Conservation (phyloP, 495 filamentous ascomycete species). For the Beverwykella pulmonaria region DNA sequence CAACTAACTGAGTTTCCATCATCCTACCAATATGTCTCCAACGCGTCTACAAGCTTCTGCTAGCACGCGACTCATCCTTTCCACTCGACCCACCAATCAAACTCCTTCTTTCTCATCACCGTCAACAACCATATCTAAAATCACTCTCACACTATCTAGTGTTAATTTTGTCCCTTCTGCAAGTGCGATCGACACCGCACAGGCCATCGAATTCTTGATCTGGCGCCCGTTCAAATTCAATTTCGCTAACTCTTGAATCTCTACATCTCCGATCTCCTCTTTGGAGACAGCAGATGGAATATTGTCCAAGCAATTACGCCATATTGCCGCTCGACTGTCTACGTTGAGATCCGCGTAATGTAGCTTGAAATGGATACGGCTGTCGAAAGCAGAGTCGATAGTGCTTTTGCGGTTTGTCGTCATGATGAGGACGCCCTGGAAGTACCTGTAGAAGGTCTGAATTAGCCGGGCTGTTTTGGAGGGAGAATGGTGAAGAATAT, state of each 20-base stretch:
- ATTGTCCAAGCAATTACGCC: neutral
- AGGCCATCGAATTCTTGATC: neutral
- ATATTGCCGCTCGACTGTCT: neutral
- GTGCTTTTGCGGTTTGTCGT: conserved; percentile 8
- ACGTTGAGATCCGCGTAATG: conserved; percentile 2
- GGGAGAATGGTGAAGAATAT: too few species aligned
- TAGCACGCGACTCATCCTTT: too few species aligned
- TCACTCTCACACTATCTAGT: neutral
- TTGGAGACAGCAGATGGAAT: neutral
- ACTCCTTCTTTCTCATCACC: too few species aligned
- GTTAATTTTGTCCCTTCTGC: neutral
- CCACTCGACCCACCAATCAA: too few species aligned
- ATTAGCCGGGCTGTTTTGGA: too few species aligned
- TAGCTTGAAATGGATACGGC: conserved; percentile 6
- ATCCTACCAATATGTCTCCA: too few species aligned
- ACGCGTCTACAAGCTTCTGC: too few species aligned
- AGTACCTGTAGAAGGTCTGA: neutral
- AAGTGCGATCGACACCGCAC: neutral
- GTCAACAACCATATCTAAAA: neutral
- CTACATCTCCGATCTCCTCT: neutral
- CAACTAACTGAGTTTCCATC: too few species aligned
- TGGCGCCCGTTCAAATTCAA: neutral
- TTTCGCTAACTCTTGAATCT: neutral
- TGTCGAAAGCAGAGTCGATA: neutral
- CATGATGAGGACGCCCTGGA: conserved; percentile 2